Base-by-base conservation (phyloP, 208 protist genomes). In the Trypanosoma rangeli region DNA sequence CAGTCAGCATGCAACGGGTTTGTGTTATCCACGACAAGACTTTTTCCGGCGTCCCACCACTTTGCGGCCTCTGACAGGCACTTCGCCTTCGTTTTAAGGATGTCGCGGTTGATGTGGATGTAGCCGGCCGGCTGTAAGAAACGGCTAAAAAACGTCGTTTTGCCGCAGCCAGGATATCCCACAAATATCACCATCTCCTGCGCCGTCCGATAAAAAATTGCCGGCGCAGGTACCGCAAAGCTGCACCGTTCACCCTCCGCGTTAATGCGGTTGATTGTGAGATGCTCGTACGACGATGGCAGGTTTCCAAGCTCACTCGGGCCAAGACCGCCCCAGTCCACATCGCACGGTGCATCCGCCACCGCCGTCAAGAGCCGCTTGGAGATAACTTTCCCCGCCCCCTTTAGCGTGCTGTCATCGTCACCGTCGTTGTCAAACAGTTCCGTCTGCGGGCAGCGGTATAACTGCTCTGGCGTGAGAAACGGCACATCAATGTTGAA, bases 21-120 rank as follows among this genome's bases (percentile, higher is more conserved):
- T 4, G 94, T 97, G 72, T 98, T 98, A 71, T 98, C 96, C 7
- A 98, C 59, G 0, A 97, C 90, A 22, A 97, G 79, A 39, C 85
- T 90, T 48, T 80, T 85, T 5, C 93, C 90, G 5, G 54, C 31
- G 0, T 68, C 24, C 73, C 94, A 87, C 15, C 64, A 68, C 53
- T 79, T 60, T 22, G 68, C 62, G 0, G 84, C 79, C 4, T 76
- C 70, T 13, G 70, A 42, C 7, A 94, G 13, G 70, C 92, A 95
- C 75, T 84, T 91, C 26, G 77, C 83, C 39, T 79, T 82, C 16
- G 80, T 92, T 64, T 91, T 84, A 29, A 95, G 78, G 1, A 76
- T 86, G 62, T 97, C 94, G 52, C 85, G 83, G 67, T 93, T 94
- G 7, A 96, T 74, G 58, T 86, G 77, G 0, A 46, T 73, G 69